Conservation (phyloP, 257 asterid genomes). For the Rauvolfia tetraphylla region DNA sequence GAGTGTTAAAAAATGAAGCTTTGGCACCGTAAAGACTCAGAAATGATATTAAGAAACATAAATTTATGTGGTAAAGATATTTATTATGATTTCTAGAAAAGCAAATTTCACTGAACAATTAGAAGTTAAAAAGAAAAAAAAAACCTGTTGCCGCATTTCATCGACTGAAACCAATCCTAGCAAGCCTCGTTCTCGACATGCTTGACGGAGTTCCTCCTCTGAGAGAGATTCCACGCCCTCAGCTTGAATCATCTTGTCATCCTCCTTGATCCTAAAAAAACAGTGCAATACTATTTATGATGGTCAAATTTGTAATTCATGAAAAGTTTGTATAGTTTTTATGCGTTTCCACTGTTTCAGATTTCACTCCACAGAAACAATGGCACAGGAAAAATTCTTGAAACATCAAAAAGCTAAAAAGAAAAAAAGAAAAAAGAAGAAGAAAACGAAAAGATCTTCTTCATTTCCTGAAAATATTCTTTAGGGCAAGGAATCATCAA, state of each 20-base stretch:
- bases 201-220: constrained; percentile 91
- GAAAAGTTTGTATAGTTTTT: not conserved
- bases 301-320: not conserved
- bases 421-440: not conserved
- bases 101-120: not conserved
- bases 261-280: constrained; percentile 61
- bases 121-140: not conserved
- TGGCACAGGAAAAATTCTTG: not conserved
- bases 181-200: constrained; percentile 93
- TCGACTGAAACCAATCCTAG: constrained; percentile 81
- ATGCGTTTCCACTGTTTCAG: not conserved
- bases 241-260: constrained; percentile 81
- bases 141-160: constrained; percentile 90
- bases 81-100: not conserved
- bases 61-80: not conserved
- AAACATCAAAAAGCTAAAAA: not conserved
- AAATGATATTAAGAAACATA: not conserved
- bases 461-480: not conserved
- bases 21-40: not conserved
- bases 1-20: not conserved
- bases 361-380: not conserved
- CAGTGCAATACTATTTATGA: constrained; percentile 12
- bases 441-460: not conserved
- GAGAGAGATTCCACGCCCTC: constrained; percentile 93
- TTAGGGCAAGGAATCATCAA: not conserved